Percentiles rank a stretch among this genome's conserved stretches.
Evolutionary conservation across 441 rosid species (phyloP).

Genomic region (Adansonia rubrostipa): DNA sequence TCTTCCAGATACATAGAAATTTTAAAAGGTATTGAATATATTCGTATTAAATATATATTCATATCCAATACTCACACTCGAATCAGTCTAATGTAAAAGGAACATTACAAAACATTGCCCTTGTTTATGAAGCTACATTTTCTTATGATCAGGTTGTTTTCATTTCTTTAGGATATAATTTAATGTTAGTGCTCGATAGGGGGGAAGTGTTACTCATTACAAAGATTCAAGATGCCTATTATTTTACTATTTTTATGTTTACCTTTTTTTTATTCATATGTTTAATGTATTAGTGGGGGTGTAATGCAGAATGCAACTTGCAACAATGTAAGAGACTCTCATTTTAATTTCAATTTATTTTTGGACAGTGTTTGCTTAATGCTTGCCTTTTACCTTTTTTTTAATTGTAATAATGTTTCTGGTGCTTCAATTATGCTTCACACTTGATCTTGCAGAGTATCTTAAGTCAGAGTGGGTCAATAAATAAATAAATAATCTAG

Average conservation of each 20-base stretch:
- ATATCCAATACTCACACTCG: too few relatives aligned
- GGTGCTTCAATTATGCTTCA: conserved; percentile 2
- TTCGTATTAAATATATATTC: too few relatives aligned
- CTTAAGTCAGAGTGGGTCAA: conserved; percentile 14
- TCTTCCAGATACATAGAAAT: neutral
- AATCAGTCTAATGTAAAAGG: too few relatives aligned
- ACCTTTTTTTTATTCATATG: neutral
- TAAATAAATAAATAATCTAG: neutral
- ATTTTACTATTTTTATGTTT: conserved; percentile 25
- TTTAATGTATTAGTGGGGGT: conserved; percentile 35
- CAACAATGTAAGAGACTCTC: conserved; percentile 15
- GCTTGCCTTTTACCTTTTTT: neutral
- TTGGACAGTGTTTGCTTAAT: neutral
- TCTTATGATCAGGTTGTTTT: conserved; percentile 27
- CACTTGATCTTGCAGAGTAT: conserved; percentile 5
- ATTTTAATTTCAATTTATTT: conserved; percentile 13
- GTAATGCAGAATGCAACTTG: conserved; percentile 30
- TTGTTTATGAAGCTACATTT: conserved; percentile 18
- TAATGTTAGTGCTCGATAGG: conserved; percentile 34
- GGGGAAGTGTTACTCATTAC: conserved; percentile 36
- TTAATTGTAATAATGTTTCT: conserved; percentile 5
- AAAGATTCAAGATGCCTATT: conserved; percentile 36
- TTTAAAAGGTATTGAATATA: too few relatives aligned
- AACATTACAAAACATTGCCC: conserved; percentile 12
- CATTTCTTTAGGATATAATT: conserved; percentile 12